Conservation (phyloP, 345 rosid genomes). For the Populus deltoides region DNA sequence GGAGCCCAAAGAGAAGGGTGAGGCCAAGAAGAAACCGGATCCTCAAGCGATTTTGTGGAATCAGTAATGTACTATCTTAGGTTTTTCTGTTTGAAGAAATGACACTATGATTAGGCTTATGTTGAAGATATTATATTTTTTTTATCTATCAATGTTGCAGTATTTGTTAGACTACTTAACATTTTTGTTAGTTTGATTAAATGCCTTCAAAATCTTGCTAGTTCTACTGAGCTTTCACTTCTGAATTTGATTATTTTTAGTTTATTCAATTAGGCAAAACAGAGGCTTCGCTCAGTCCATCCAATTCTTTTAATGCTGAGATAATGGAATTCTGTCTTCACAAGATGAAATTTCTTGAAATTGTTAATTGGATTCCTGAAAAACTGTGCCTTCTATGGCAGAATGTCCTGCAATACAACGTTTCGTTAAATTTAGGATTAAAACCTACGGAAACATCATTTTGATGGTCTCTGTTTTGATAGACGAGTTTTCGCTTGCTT, state of each 20-base stretch:
- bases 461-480: neutral
- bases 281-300: neutral
- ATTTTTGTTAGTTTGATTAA: neutral
- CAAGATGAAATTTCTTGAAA: neutral
- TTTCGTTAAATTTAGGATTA: neutral
- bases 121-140: neutral
- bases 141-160: neutral
- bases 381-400: neutral
- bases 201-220: neutral
- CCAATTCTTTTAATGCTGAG: neutral
- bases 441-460: neutral
- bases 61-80: slow-evolving; percentile 41
- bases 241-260: neutral
- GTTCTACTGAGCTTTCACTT: neutral
- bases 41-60: slow-evolving; percentile 74
- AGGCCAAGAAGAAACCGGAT: slow-evolving; percentile 52
- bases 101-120: neutral
- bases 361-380: neutral
- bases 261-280: neutral
- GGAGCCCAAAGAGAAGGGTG: slow-evolving; percentile 49
- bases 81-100: neutral
- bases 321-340: neutral
- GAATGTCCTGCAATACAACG: neutral
- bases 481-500: neutral
- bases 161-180: neutral